Conservation (phyloP, 2,329 filamentous ascomycete species). For the Fusarium nurragi region DNA sequence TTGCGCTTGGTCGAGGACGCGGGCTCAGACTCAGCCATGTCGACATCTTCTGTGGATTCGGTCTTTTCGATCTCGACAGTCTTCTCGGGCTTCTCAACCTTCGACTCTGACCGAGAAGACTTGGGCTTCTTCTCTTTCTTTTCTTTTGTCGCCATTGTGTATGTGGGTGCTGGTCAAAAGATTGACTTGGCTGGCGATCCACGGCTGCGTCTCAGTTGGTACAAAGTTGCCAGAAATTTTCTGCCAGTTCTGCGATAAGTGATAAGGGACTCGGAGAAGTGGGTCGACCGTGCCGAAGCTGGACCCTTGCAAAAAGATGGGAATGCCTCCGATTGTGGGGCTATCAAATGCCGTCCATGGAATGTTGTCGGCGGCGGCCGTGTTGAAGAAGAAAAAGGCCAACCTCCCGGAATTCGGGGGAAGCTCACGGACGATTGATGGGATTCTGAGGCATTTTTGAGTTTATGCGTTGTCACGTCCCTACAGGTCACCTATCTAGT, state of each 20-base stretch:
- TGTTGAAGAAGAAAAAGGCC: constrained; percentile 1
- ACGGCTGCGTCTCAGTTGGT: background rate
- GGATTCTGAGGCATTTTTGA: background rate
- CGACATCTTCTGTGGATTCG: constrained; percentile 21
- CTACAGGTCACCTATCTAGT: background rate
- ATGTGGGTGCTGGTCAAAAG: constrained; percentile 7
- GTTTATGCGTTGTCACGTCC: background rate
- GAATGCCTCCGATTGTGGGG: constrained; percentile 21
- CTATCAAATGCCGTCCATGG: constrained; percentile 5
- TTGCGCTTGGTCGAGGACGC: constrained; percentile 70
- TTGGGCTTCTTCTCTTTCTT: constrained; percentile 40
- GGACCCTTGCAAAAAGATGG: constrained; percentile 19
- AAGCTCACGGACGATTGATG: background rate
- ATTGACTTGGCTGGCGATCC: constrained; percentile 2
- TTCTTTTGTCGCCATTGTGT: constrained; percentile 44
- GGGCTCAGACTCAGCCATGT: constrained; percentile 29
- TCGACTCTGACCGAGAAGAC: constrained; percentile 26
- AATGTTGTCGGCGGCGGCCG: background rate
- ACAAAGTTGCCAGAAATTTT: constrained; percentile 28
- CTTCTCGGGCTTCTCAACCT: constrained; percentile 25
- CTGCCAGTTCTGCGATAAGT: constrained; percentile 36
- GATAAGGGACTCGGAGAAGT: constrained; percentile 38
- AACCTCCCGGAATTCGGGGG: constrained; percentile 18
- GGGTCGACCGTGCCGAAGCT: constrained; percentile 20
- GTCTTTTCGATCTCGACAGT: constrained; percentile 18